phyloP scores from a whole-genome alignment of 352 stramenopile genomes.

The Phytophthora chlamydospora region DNA sequence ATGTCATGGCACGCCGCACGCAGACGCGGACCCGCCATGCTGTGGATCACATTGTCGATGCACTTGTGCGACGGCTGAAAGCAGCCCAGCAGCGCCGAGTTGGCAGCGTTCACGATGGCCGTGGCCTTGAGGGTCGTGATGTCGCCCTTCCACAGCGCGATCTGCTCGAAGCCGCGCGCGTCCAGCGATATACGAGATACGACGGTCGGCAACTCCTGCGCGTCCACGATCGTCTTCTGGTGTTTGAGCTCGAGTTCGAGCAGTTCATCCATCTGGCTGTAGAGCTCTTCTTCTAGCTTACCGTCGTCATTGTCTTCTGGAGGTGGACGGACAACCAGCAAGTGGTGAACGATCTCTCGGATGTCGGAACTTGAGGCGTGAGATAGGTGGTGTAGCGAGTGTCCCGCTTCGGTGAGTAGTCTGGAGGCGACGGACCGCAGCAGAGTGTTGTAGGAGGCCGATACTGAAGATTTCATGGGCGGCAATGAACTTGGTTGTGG shows the following conservation, averaged over 20 bases:
- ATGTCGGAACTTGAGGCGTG: slow-evolving; percentile 47
- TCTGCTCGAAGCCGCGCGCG: slow-evolving; percentile 33
- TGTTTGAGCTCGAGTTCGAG: slow-evolving; percentile 35
- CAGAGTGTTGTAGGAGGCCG: slow-evolving; percentile 39
- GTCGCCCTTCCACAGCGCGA: slow-evolving; percentile 69
- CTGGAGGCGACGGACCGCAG: slow-evolving; percentile 34
- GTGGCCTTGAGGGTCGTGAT: slow-evolving; percentile 67
- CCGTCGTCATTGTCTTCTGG: slow-evolving; percentile 33
- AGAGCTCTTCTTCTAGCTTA: slow-evolving; percentile 44
- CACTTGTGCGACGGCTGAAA: slow-evolving; percentile 75
- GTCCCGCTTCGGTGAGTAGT: slow-evolving; percentile 44
- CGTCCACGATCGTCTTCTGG: slow-evolving; percentile 30
- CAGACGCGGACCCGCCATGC: slow-evolving; percentile 58
- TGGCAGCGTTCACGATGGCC: slow-evolving; percentile 75
- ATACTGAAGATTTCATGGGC: slow-evolving; percentile 18
- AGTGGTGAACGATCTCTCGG: slow-evolving; percentile 57
- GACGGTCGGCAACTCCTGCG: slow-evolving; percentile 17
- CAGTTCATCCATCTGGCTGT: slow-evolving; percentile 37
- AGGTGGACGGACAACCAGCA: slow-evolving; percentile 48
- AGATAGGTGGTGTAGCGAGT: slow-evolving; percentile 46
- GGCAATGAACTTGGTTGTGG: background rate
- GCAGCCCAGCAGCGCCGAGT: slow-evolving; percentile 67
- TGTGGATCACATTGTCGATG: slow-evolving; percentile 83
- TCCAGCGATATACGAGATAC: slow-evolving; percentile 7
- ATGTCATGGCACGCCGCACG: slow-evolving; percentile 59